These are phyloP conservation scores for Yarrowia sp. DNA, from an alignment of 805 yeast genomes.

Conservation along the genomic window DNA sequence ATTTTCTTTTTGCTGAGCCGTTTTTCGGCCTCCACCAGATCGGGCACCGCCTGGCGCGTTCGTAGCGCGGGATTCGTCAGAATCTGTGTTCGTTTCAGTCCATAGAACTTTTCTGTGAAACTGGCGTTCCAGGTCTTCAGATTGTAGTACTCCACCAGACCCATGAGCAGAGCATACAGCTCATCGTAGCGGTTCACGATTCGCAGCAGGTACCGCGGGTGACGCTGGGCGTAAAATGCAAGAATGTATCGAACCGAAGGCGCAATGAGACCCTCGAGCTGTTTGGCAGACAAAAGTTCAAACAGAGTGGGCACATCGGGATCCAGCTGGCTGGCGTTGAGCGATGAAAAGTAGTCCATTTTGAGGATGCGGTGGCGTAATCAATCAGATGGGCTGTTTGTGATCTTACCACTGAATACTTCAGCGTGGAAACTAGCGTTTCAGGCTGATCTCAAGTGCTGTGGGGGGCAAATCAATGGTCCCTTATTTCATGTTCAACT, in stretches of 20 bases:
- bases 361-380: no score
- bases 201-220: conserved; percentile 71
- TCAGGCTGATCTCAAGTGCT: not conserved
- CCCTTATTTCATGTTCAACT: conserved; percentile 30
- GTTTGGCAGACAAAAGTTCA: conserved; percentile 83
- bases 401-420: no score
- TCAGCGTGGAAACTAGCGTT: no score
- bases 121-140: conserved; percentile 79
- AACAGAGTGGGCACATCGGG: conserved; percentile 83
- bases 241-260: conserved; percentile 83
- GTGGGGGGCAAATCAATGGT: conserved; percentile 6
- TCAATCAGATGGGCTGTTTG: no score
- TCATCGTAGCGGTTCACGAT: conserved; percentile 79
- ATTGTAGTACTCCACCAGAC: conserved; percentile 73
- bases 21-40: conserved; percentile 58
- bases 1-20: conserved; percentile 63
- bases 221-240: conserved; percentile 77
- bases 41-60: conserved; percentile 48
- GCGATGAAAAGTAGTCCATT: conserved; percentile 82
- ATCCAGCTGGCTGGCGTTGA: conserved; percentile 78
- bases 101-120: conserved; percentile 91
- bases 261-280: conserved; percentile 75
- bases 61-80: conserved; percentile 47
- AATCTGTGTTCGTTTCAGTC: conserved; percentile 67
- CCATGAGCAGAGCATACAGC: conserved; percentile 65